Conservation (phyloP, 257 asterid genomes). For the Fraxinus pennsylvanica region DNA sequence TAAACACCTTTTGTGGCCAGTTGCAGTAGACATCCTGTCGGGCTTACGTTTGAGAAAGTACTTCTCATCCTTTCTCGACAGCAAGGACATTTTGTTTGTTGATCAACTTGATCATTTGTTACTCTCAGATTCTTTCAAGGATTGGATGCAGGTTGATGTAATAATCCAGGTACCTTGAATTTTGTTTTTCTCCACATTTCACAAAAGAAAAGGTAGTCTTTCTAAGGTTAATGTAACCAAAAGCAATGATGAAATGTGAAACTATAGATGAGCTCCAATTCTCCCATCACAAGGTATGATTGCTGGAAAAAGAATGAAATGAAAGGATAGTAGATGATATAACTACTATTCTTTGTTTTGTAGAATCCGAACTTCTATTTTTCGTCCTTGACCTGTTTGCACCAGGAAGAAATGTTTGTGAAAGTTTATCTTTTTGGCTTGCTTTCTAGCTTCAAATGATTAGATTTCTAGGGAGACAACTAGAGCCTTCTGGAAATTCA, state of each 20-base stretch:
- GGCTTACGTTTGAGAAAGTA: constrained; percentile 90
- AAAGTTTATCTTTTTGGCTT: not conserved
- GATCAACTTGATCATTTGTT: constrained; percentile 94
- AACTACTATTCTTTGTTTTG: not conserved
- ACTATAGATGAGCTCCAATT: not conserved
- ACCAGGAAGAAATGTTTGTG: not conserved
- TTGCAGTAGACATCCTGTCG: constrained; percentile 73
- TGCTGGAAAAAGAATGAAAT: not conserved
- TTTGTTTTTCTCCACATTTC: not conserved
- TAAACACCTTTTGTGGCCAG: constrained; percentile 90
- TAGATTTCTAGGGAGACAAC: not conserved
- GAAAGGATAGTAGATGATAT: not conserved
- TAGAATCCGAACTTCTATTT: not conserved
- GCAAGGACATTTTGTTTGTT: constrained; percentile 62
- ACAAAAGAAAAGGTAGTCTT: not conserved
- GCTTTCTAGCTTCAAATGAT: not conserved
- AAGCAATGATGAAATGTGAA: not conserved
- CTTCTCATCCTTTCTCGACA: constrained; percentile 55
- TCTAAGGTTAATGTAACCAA: not conserved
- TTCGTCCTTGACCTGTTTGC: not conserved
- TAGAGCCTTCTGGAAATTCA: not conserved
- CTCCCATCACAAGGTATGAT: not conserved
- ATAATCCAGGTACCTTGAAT: constrained; percentile 66
- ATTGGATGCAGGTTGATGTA: constrained; percentile 81
- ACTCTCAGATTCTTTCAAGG: constrained; percentile 66